phyloP scores from a whole-genome alignment of 257 asterid species.

The Solanum dulcamara region DNA sequence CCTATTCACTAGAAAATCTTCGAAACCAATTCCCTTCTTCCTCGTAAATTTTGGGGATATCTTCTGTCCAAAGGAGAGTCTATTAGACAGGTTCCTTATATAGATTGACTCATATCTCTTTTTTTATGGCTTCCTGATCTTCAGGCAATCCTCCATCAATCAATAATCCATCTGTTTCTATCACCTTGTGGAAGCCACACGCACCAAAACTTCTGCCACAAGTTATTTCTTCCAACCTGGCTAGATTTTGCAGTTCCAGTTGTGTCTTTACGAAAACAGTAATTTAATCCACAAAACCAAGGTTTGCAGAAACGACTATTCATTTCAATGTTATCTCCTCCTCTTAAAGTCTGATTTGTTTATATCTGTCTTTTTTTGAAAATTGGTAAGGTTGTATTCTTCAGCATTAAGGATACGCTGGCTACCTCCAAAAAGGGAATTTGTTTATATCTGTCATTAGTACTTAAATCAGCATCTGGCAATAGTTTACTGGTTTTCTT shows the following conservation, averaged over 20 bases:
- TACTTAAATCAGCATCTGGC: background rate
- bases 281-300: background rate
- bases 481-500: background rate
- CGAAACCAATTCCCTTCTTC: background rate
- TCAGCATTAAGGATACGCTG: too few species aligned
- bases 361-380: too few species aligned
- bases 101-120: background rate
- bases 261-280: background rate
- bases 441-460: background rate
- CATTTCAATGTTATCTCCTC: background rate
- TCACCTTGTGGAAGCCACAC: background rate
- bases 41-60: background rate
- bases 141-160: background rate
- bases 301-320: background rate
- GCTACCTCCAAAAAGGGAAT: too few species aligned
- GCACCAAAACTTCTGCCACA: background rate
- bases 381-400: too few species aligned
- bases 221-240: background rate
- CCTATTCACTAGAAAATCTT: background rate
- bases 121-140: background rate
- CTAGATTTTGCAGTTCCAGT: background rate
- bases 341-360: background rate
- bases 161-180: background rate
- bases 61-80: background rate
- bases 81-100: background rate